Base-by-base conservation (phyloP, 2,329 filamentous ascomycete genomes). In the Tolypocladium amazonense region DNA sequence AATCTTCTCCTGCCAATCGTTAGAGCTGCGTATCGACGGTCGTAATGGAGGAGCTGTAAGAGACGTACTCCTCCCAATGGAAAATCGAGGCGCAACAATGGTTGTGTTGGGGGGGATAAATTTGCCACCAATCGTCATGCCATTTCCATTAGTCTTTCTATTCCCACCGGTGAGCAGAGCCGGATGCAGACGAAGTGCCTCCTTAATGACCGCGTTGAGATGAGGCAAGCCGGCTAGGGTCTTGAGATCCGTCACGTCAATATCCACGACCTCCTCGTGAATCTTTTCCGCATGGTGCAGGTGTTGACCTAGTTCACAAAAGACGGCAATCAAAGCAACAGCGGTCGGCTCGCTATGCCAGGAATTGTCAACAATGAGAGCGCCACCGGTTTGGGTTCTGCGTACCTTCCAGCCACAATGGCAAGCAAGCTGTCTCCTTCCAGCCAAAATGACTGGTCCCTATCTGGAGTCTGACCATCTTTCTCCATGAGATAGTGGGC, bases 11-110 rank as follows among this genome's bases (percentile, higher is more conserved):
- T 67, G 39, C 56, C 9, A 11, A 3, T 5, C 47, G 12, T 55
- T 54, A 58, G 43, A 35, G 27, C 15, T 43, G 27, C 14, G 4
- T 2, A 4, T n/a, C 3, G 11, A 2, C 38, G 39, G 37, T 37
- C 47, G 23, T 33, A 4, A 3, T 27, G 30, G 6, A 27, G 18
- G 27, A 11, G 47, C 15, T 52, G 47, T 4, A 20, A 6, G 11
- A 7, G 4, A 61, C 71, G 20, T 81, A 88, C 59, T 62, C 58
- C 68, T 59, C 0, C 58, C 53, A 11, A 68, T 63, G 8, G 65
- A 62, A 39, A 66, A 67, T 4, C 61, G 60, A 14, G 65, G 66
- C 4, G 61, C 62, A 30, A 64, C 56, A 8, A 66, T 56, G 3
- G 63, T 62, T 0, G 61, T 64, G 38, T 65, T 41, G 12, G 63